Base-by-base conservation (phyloP, 164 flowering plant species). In the Vitis cinerea region DNA sequence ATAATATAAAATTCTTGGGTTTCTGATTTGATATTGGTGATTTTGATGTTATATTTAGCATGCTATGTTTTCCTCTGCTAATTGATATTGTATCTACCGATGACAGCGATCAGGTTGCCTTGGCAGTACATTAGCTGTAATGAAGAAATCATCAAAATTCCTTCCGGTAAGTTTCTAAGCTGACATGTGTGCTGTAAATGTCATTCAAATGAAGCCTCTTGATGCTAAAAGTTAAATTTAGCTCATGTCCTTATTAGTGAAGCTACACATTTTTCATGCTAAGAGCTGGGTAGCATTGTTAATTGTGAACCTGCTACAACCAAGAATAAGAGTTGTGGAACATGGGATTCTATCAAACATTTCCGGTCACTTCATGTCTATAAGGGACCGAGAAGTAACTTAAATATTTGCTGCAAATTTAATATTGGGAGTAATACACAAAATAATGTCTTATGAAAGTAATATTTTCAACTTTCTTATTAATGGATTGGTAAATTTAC, bases 71-170 rank as follows among this genome's bases (percentile, higher is more conserved):
- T 29, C 69, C 4, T 65, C 58, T 72, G 30, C 65, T 77, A 49
- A 67, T 65, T 69, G 31, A 16, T 51, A n/a, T 71, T 76, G 49
- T 47, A 37, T 57, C 27, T 74, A 44, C 56, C 61, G 66, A 14
- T 65, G 48, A 70, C 92, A 95, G 99, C 85, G 97, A 15, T 77
- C 95, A 68, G 97, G 97, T 70, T 93, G 97, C 79, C 95, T 95
- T 69, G 99, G 99, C 61, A 93, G 93, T 61, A 17, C 91, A 50
- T 75, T 95, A 65, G 97, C 98, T 75, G 90, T 95, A 14, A 93
- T 91, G 97, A 95, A 95, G 87, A 95, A 89, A 73, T 89, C 97
- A 70, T 85, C 94, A 65, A 93, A 91, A 69, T 75, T 89, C 70
- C 94, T 95, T 75, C 99, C 98, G 49, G 99, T 95, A 81, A 78